A percentile compares a stretch with the other conserved stretches of the same genome.
These are phyloP conservation scores for Tuber calosporum DNA, from an alignment of 495 filamentous ascomycete genomes.

Conservation along the genomic window DNA sequence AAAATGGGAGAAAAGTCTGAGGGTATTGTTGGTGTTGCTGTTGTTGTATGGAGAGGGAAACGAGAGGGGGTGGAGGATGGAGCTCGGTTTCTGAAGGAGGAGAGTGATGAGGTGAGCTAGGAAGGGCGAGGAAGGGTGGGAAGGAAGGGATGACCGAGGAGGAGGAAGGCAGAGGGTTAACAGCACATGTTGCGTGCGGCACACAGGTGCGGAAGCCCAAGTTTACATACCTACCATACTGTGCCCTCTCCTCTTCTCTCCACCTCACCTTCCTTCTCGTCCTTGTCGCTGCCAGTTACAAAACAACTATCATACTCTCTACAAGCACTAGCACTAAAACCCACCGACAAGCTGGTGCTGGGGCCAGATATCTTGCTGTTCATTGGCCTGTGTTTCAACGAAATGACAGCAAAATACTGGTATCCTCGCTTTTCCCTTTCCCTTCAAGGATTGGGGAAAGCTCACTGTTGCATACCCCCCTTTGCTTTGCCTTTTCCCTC, in stretches of 20 bases:
- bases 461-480: neutral
- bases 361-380: neutral
- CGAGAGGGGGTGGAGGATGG: constrained; percentile 21
- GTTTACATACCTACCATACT: constrained; percentile 5
- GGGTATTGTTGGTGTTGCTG: neutral
- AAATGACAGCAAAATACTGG: neutral
- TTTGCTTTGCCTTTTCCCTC: neutral
- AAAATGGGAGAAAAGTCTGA: neutral
- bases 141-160: constrained; percentile 5
- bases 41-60: constrained; percentile 26
- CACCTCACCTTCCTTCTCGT: neutral
- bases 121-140: constrained; percentile 16
- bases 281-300: neutral
- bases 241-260: neutral
- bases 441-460: neutral
- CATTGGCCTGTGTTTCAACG: neutral
- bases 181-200: constrained; percentile 12
- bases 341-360: neutral
- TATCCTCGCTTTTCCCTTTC: neutral
- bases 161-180: constrained; percentile 35
- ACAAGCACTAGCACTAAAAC: neutral
- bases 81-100: constrained; percentile 42
- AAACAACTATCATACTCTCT: neutral
- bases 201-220: neutral
- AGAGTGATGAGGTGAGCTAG: constrained; percentile 28